A percentile compares a stretch with the other conserved stretches of the same genome.
These are phyloP conservation scores for Petunia hybrid DNA, from an alignment of 305 asterid genomes.

Conservation along the genomic window DNA sequence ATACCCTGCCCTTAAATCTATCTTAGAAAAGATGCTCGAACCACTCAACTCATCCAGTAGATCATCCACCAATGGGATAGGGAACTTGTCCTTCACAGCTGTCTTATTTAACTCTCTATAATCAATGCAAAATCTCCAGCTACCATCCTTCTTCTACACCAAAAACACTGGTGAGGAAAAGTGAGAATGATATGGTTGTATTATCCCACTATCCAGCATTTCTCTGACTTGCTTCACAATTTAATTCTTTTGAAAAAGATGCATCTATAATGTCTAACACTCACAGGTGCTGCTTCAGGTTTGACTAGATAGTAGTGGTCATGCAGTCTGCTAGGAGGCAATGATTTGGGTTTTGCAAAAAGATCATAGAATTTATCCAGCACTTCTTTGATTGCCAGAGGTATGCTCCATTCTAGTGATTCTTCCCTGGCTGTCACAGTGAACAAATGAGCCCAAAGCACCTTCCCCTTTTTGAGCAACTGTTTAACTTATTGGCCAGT, in stretches of 20 bases:
- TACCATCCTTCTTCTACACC: background rate
- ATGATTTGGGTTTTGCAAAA: too few relatives aligned
- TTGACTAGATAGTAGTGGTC: too few relatives aligned
- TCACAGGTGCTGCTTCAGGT: too few relatives aligned
- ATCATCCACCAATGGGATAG: background rate
- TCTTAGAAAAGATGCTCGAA: background rate
- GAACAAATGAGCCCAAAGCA: too few relatives aligned
- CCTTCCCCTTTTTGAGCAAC: too few relatives aligned
- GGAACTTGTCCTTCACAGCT: background rate
- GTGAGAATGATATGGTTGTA: background rate
- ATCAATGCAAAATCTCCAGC: background rate
- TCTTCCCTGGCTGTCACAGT: too few relatives aligned
- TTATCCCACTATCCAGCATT: background rate
- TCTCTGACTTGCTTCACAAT: conserved; percentile 28
- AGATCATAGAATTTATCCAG: too few relatives aligned
- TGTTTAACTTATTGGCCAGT: too few relatives aligned
- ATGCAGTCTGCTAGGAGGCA: too few relatives aligned
- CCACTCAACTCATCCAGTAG: background rate
- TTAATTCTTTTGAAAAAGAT: background rate
- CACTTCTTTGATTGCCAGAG: too few relatives aligned
- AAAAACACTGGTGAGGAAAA: background rate
- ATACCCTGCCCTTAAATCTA: background rate
- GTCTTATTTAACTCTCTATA: background rate
- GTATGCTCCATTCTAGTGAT: too few relatives aligned
- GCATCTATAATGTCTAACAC: too few relatives aligned